Evolutionary conservation across 2,329 filamentous ascomycete species (phyloP).

Genomic region (Fusarium pilosicola): DNA sequence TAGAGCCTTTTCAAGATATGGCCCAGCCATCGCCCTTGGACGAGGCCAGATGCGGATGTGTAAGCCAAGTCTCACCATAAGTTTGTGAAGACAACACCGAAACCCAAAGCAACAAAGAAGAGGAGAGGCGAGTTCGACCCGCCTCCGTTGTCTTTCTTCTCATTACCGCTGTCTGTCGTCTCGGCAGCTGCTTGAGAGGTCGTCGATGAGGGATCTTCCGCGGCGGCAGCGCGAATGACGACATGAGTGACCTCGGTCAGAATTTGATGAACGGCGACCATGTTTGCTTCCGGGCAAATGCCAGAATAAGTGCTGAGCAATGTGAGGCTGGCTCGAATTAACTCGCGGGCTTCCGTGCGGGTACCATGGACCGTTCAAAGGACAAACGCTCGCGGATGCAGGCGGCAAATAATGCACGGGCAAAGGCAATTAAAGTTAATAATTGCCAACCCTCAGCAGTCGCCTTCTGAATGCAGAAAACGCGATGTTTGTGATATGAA

Average conservation of each 20-base stretch:
- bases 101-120: conserved; percentile 95
- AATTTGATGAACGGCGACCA: conserved; percentile 42
- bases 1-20: conserved; percentile 17
- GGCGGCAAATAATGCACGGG: conserved; percentile 33
- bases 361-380: conserved; percentile 41
- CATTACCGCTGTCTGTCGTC: conserved; percentile 11
- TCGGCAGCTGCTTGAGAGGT: conserved; percentile 32
- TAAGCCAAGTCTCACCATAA: conserved; percentile 76
- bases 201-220: conserved; percentile 35
- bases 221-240: conserved; percentile 37
- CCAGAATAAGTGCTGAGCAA: conserved; percentile 32
- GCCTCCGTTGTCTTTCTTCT: conserved; percentile 37
- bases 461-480: conserved; percentile 4
- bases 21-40: conserved; percentile 70
- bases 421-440: conserved; percentile 25
- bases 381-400: conserved; percentile 31
- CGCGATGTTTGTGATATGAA: not conserved
- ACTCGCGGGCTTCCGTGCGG: conserved; percentile 41
- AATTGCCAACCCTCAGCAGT: conserved; percentile 26
- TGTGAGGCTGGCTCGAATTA: conserved; percentile 40
- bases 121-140: conserved; percentile 57
- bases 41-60: conserved; percentile 6
- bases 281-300: conserved; percentile 27
- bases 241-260: conserved; percentile 42
- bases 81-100: conserved; percentile 98